Conservation (phyloP, 2,329 filamentous ascomycete genomes). For the Beauveria sp. region DNA sequence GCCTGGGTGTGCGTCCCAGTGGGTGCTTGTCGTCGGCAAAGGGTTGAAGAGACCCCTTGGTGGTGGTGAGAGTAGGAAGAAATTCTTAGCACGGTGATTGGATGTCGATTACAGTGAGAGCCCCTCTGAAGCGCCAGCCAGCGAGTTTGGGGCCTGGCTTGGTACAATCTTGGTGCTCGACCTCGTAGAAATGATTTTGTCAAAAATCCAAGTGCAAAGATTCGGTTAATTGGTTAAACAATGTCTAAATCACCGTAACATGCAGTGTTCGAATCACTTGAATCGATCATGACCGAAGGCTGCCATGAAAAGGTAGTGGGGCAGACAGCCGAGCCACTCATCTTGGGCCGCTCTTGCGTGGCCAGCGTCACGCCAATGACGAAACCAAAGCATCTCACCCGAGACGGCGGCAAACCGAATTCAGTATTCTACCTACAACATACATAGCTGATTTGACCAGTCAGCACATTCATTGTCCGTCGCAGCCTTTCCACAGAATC, state of each 20-base stretch:
- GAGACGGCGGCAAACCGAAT: not conserved
- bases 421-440: not conserved
- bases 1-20: not conserved
- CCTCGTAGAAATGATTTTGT: not conserved
- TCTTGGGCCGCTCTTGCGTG: conserved; percentile 7
- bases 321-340: conserved; percentile 6
- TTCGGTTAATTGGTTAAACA: not conserved
- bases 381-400: conserved; percentile 11
- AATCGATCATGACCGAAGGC: not conserved
- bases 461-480: not conserved
- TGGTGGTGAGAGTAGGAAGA: conserved; percentile 2
- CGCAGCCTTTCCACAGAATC: not conserved
- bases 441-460: not conserved
- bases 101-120: not conserved
- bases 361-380: conserved; percentile 12
- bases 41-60: not conserved
- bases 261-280: too few relatives aligned
- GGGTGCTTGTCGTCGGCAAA: not conserved
- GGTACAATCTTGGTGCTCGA: too few relatives aligned
- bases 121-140: not conserved
- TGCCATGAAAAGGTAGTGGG: not conserved
- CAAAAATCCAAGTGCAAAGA: not conserved
- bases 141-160: not conserved
- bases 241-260: not conserved
- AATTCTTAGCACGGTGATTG: conserved; percentile 9